Evolutionary conservation across 352 stramenopile genomes (phyloP).

Genomic region (Phytophthora rubi): DNA sequence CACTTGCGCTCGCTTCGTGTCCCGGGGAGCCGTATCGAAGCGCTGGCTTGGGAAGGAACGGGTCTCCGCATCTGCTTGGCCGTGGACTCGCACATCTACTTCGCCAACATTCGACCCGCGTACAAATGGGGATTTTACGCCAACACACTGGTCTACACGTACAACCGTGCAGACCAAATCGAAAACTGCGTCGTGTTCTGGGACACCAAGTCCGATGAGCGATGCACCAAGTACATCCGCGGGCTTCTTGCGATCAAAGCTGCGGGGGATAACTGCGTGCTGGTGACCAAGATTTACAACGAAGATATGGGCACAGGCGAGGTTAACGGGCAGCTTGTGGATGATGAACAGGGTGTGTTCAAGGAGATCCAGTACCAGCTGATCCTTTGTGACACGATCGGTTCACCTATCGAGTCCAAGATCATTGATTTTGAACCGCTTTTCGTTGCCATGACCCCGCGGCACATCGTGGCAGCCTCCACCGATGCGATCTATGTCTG

Average conservation of each 20-base stretch:
- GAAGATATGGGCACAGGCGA: constrained; percentile 56
- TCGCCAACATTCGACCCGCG: constrained; percentile 93
- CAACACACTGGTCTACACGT: constrained; percentile 92
- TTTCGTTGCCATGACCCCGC: constrained; percentile 88
- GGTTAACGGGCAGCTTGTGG: constrained; percentile 29
- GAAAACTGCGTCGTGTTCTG: constrained; percentile 93
- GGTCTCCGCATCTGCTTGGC: constrained; percentile 92
- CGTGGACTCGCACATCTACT: constrained; percentile 96
- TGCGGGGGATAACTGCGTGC: constrained; percentile 85
- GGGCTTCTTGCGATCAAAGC: constrained; percentile 80
- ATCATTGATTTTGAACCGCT: constrained; percentile 86
- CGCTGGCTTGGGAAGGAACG: constrained; percentile 92
- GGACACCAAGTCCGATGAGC: constrained; percentile 90
- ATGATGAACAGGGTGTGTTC: constrained; percentile 35
- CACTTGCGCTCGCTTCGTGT: constrained; percentile 90
- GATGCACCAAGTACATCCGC: constrained; percentile 89
- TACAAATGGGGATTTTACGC: constrained; percentile 93
- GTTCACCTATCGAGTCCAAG: constrained; percentile 86
- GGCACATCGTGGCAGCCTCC: constrained; percentile 83
- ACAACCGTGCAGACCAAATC: constrained; percentile 88
- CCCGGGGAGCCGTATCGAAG: constrained; percentile 86
- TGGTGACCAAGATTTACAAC: constrained; percentile 87
- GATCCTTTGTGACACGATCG: constrained; percentile 88
- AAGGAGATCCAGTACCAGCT: constrained; percentile 85
- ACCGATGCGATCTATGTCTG: constrained; percentile 91